Conservation (phyloP, 495 filamentous ascomycete species). For the Lepidopterella palustris region DNA sequence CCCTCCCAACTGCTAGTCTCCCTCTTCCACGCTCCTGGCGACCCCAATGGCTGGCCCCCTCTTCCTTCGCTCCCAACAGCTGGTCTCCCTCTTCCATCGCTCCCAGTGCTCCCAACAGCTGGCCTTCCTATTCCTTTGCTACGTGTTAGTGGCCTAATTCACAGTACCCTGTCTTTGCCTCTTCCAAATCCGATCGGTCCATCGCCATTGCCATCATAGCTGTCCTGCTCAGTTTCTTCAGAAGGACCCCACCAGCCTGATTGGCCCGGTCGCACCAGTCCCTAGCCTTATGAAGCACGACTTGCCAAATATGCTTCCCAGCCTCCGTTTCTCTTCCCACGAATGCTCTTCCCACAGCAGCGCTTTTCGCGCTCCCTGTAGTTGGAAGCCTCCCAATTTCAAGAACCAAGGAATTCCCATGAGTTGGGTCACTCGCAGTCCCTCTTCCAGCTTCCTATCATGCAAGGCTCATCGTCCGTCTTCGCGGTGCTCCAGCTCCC, state of each 20-base stretch:
- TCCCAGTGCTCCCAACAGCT: neutral
- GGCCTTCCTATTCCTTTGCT: neutral
- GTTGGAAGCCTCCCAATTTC: neutral
- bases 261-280: slow-evolving; percentile 15
- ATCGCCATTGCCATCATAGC: slow-evolving; percentile 15
- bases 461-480: slow-evolving; percentile 13
- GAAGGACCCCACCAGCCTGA: slow-evolving; percentile 16
- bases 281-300: slow-evolving; percentile 12
- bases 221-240: slow-evolving; percentile 16
- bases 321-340: too few species aligned
- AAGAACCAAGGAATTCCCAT: neutral
- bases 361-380: neutral
- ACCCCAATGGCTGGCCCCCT: too few species aligned
- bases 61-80: neutral
- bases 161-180: neutral
- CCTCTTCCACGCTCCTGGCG: too few species aligned
- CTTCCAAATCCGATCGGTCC: slow-evolving; percentile 5
- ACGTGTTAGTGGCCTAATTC: neutral
- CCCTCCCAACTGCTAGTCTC: too few species aligned
- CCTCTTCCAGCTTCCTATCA: slow-evolving; percentile 23
- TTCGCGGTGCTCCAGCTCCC: slow-evolving; percentile 18
- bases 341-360: neutral
- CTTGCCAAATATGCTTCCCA: slow-evolving; percentile 6
- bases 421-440: slow-evolving; percentile 2
- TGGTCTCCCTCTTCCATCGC: neutral